Conservation (phyloP, 345 rosid species). For the Sisymbrium irio region DNA sequence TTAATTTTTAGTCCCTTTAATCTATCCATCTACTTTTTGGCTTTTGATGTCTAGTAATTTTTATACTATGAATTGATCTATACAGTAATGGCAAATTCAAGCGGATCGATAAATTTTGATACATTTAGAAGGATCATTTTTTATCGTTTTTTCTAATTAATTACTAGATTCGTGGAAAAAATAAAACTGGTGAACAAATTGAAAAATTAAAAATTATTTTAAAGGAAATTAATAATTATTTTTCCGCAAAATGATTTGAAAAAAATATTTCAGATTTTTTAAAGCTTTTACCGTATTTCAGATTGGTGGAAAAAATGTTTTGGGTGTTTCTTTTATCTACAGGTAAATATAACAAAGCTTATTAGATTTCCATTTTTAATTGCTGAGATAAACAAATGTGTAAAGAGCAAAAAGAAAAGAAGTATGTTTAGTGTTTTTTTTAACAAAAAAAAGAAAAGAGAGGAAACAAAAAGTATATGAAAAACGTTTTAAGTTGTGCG, state of each 20-base stretch:
- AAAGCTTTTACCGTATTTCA: background rate
- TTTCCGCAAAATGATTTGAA: too few species aligned
- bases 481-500: background rate
- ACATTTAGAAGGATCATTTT: background rate
- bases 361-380: too few species aligned
- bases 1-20: background rate
- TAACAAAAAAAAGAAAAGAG: too few species aligned
- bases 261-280: too few species aligned
- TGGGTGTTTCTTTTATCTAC: background rate
- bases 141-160: background rate
- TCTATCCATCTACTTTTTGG: background rate
- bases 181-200: background rate
- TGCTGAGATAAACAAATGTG: too few species aligned
- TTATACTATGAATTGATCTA: background rate
- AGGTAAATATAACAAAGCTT: too few species aligned
- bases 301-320: background rate
- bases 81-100: background rate
- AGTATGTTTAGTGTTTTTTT: too few species aligned
- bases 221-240: too few species aligned
- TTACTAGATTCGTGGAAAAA: background rate
- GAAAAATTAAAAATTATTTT: too few species aligned
- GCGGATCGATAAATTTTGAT: background rate
- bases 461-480: too few species aligned
- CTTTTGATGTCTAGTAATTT: background rate
- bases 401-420: too few species aligned